These are phyloP conservation scores for Mycena indigotica DNA, from an alignment of 768 basidiomycete genomes.

Conservation along the genomic window DNA sequence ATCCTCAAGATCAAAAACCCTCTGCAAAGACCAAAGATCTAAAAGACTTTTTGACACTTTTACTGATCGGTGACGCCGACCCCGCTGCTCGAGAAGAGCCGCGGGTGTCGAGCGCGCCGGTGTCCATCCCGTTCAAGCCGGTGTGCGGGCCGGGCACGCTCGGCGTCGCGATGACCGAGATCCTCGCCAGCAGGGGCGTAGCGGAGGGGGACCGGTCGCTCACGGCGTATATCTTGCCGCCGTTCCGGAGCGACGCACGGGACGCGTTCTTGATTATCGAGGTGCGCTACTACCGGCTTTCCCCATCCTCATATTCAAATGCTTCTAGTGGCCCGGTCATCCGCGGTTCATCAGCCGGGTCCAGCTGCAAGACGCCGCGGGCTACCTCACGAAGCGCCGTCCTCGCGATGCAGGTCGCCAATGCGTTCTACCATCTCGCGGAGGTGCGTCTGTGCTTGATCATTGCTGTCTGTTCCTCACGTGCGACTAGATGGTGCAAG, in stretches of 20 bases:
- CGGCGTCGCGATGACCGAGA: not conserved
- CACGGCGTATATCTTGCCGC: not conserved
- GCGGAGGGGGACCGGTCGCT: not conserved
- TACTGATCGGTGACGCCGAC: too few species aligned
- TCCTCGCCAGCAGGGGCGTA: not conserved
- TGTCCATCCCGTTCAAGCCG: not conserved
- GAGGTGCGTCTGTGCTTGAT: not conserved
- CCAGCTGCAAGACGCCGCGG: not conserved
- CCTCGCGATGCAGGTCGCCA: not conserved
- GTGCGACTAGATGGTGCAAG: not conserved
- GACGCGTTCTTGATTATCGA: not conserved
- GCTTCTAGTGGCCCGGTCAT: not conserved
- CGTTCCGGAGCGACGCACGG: not conserved
- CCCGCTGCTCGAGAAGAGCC: too few species aligned
- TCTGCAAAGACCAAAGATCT: too few species aligned
- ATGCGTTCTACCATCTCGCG: too few species aligned
- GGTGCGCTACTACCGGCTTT: not conserved
- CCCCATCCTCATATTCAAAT: too few species aligned
- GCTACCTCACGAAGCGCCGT: not conserved
- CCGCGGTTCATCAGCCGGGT: not conserved
- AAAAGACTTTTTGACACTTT: too few species aligned
- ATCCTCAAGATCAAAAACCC: too few species aligned
- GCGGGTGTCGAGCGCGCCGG: too few species aligned
- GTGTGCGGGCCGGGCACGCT: not conserved
- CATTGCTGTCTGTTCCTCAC: not conserved